Conservation (phyloP, 73 alveolate genomes). For the Paraurostyla sp. region DNA sequence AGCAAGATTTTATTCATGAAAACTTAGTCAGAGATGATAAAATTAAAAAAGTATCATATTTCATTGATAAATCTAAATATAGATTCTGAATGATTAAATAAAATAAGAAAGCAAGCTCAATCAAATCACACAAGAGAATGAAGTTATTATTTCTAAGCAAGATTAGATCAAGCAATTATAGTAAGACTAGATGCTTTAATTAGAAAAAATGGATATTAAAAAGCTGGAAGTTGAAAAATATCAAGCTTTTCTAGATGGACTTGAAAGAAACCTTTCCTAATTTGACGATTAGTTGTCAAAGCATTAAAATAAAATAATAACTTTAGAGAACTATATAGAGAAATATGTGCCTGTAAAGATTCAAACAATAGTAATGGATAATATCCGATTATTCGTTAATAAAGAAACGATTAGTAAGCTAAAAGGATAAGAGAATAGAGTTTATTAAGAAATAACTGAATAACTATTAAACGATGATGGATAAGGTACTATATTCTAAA, state of each 20-base stretch:
- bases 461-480: slow-evolving; percentile 53
- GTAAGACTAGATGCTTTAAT: background rate
- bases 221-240: background rate
- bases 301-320: slow-evolving; percentile 28
- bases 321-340: slow-evolving; percentile 24
- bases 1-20: background rate
- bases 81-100: background rate
- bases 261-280: background rate
- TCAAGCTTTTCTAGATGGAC: background rate
- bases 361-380: slow-evolving; percentile 27
- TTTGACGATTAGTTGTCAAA: background rate
- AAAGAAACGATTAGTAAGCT: slow-evolving; percentile 7
- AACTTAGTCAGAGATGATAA: background rate
- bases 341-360: slow-evolving; percentile 37
- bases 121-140: background rate
- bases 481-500: slow-evolving; percentile 20
- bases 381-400: background rate
- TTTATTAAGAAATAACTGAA: slow-evolving; percentile 7
- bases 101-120: background rate
- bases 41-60: background rate
- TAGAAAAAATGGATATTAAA: background rate
- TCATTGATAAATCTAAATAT: background rate
- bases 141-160: background rate
- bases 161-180: background rate
- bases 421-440: slow-evolving; percentile 17